Evolutionary conservation across 2,329 filamentous ascomycete species (phyloP).

Genomic region (Colletotrichum sp.): DNA sequence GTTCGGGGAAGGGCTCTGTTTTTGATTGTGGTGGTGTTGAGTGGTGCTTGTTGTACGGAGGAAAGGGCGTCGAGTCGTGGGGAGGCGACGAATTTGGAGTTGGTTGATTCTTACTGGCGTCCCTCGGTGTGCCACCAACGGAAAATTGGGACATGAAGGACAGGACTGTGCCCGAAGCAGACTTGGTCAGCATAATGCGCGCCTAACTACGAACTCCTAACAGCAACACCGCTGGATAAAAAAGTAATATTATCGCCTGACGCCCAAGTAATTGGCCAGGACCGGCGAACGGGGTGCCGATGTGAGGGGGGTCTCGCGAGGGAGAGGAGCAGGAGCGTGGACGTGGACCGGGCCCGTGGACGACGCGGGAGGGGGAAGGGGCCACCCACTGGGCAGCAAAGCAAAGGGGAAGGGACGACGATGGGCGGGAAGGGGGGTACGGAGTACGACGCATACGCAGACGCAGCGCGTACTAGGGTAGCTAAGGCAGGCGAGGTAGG

Average conservation of each 20-base stretch:
- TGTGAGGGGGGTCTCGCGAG: neutral
- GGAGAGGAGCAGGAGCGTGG: neutral
- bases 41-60: slow-evolving; percentile 17
- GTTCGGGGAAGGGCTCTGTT: slow-evolving; percentile 16
- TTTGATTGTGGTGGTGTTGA: neutral
- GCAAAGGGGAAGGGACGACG: neutral
- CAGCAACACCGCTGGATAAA: neutral
- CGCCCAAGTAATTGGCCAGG: slow-evolving; percentile 18
- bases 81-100: slow-evolving; percentile 51
- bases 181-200: slow-evolving; percentile 21
- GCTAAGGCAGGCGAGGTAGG: neutral
- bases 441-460: neutral
- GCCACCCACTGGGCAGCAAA: neutral
- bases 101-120: slow-evolving; percentile 41
- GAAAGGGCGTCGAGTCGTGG: slow-evolving; percentile 32
- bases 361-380: neutral
- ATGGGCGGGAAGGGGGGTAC: neutral
- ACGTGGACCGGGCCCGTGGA: neutral
- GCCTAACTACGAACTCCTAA: neutral
- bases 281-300: neutral
- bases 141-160: slow-evolving; percentile 89
- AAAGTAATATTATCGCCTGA: slow-evolving; percentile 14
- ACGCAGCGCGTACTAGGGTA: neutral
- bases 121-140: slow-evolving; percentile 58
- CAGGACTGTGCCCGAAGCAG: slow-evolving; percentile 62